Evolutionary conservation across 768 basidiomycete genomes (phyloP), one percentile per base, ranked within the genome.

Genomic region (Mycena crocata): DNA sequence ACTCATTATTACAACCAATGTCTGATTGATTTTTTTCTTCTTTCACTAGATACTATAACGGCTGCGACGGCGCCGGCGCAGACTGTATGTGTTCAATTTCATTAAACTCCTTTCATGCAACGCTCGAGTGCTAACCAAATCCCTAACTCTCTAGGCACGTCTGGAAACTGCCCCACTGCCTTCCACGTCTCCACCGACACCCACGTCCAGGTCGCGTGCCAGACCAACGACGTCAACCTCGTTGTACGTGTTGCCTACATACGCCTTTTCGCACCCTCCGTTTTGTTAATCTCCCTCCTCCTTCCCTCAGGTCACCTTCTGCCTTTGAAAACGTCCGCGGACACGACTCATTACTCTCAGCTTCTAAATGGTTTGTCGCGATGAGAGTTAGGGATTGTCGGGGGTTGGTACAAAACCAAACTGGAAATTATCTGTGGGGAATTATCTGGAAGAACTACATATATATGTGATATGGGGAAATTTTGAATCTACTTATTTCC

Each of bases 41-140:
- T n/a, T n/a, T n/a, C n/a, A 35, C 39, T 30, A 75, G 76, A 19
- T 78, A 75, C 60, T 75, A 57, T 64, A 74, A 75, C 64, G 77
- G 77, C 19, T 76, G 76, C 58, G 68, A 74, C 57, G 72, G 73
- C 15, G 44, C 61, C 26, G 77, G 76, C 21, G 70, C 70, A 24
- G 74, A 74, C 64, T 78, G 76, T 77, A 45, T 14, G 76, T 69
- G 23, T 54, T 42, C 23, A 62, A 14, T 39, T 5, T 13, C 19
- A 21, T 45, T 32, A 23, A 31, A n/a, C 8, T 21, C 49, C 17
- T 21, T 7, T 21, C 9, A 35, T 34, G 2, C 35, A 23, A 52
- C 19, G 15, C 40, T 42, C 12, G 40, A 9, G 6, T 19, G 17
- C 24, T 32, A 4, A 50, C 49, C 5, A 7, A 28, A 39, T 54